Evolutionary conservation across 495 filamentous ascomycete genomes (phyloP), one percentile per base, ranked within the genome.

Genomic region (Daldinia childiae): DNA sequence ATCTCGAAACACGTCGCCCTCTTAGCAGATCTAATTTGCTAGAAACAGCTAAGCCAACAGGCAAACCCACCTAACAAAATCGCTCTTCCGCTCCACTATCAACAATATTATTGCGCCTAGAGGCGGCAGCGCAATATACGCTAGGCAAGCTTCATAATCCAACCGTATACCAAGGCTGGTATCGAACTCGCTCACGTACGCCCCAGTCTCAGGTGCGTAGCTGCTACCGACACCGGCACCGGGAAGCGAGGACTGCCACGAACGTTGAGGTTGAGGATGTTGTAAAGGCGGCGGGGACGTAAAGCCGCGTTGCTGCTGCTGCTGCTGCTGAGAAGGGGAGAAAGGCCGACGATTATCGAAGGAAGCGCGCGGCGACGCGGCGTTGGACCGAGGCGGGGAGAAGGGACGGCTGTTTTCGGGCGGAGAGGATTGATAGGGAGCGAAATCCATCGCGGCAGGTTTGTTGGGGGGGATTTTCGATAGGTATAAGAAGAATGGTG

Each of bases 41-140:
- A 1, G 3, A 51, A 4, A 26, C 12, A 15, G 4, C 21, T 8
- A n/a, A 17, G 11, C 29, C 36, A 19, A 15, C 21, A 19, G 17
- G 15, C 0, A 50, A 57, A 87, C 89, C 54, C 79, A 97, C 93
- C 95, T 84, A 39, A 99, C 95, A 78, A 97, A 99, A 80, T 98
- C 95, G 73, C 93, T 97, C 86, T 95, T 95, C 73, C 93, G 87
- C 85, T 99, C 95, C 65, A 93, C 70, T 70, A 98, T 85, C 68
- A 99, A 78, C 76, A 99, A 79, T 69, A 97, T 80, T 11, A 97
- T 92, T 29, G 89, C 92, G 29, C 95, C 95, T 0, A 94, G 89
- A 15, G 95, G 95, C 74, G 95, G 95, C 19, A 96, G 80, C 66
- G 90, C 85, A 71, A 98, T 77, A 79, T 99, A 99, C 48, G 95